Base-by-base conservation (phyloP, 2,329 filamentous ascomycete genomes). In the Venturia aucupariae region DNA sequence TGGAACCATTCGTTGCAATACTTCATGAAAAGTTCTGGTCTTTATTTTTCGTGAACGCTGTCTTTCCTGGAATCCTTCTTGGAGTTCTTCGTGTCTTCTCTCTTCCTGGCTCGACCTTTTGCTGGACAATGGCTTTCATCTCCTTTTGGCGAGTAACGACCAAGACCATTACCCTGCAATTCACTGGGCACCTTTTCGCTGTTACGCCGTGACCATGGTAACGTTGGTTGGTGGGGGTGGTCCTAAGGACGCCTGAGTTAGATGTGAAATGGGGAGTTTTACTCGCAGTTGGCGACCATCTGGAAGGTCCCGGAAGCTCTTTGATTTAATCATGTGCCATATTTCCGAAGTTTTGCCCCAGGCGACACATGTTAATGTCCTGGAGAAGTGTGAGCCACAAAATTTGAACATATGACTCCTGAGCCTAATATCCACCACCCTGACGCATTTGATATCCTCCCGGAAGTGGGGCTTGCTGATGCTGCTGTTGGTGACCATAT, bases 371-470 rank as follows among this genome's bases (percentile, higher is more conserved):
- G n/a, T n/a, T 19, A 11, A 6, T 17, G 24, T 54, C 17, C 48
- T 54, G 24, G 24, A 54, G 7, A 15, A 30, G 22, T 54, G 48
- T 54, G 48, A 54, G 48, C 48, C 24, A 54, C 48, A 54, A 54
- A 32, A 5, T 27, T 32, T 19, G 48, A 17, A 30, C 30, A 3
- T 4, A 13, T 30, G 51, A 35, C 30, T 57, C 30, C 30, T n/a
- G 8, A 35, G 27, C 15, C 51, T 57, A 57, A 57, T 57, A 57
- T 19, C 51, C 51, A 35, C 51, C 51, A 35, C 27, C 27, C 15
- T 57, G 51, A 35, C 51, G 51, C 51, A 57, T 57, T 57, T 57
- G 51, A 11, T 35, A 57, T 35, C 51, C 51, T n/a, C 51, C 51
- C 15, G 51, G 51, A 51, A 51, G 46, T 27, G 46, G 46, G n/a